Percentiles rank a stretch among this genome's conserved stretches.
Conservation (phyloP, 2,329 filamentous ascomycete species). For the Camptophora hylomeconis region DNA sequence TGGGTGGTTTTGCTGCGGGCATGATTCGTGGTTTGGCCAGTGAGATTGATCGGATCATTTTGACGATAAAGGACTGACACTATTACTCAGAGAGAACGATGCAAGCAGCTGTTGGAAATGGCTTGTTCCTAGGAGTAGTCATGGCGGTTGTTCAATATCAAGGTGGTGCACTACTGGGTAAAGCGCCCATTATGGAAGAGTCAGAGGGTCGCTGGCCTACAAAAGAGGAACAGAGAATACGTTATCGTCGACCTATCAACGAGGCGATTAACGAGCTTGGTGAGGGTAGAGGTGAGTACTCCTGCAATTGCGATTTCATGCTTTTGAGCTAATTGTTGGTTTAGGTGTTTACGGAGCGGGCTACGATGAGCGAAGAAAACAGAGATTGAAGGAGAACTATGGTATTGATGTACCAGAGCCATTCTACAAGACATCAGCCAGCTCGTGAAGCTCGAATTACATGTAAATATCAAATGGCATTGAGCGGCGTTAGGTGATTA, state of each 20-base stretch:
- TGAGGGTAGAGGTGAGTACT: slow-evolving; percentile 65
- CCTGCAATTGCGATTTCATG: background rate
- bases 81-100: slow-evolving; percentile 45
- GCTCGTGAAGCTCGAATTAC: background rate
- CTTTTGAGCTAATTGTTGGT: slow-evolving; percentile 9
- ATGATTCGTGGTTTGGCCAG: slow-evolving; percentile 58
- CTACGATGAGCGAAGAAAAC: slow-evolving; percentile 70
- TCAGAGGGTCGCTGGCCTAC: slow-evolving; percentile 58
- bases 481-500: slow-evolving; percentile 1
- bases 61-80: background rate
- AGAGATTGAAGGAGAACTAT: slow-evolving; percentile 75
- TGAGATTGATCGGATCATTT: slow-evolving; percentile 28
- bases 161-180: slow-evolving; percentile 47
- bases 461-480: background rate
- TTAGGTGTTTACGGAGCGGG: slow-evolving; percentile 70
- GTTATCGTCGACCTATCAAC: slow-evolving; percentile 59
- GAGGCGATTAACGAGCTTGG: slow-evolving; percentile 72
- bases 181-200: slow-evolving; percentile 30
- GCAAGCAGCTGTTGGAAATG: slow-evolving; percentile 57
- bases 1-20: slow-evolving; percentile 67
- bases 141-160: slow-evolving; percentile 57
- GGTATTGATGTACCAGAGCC: slow-evolving; percentile 69
- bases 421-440: slow-evolving; percentile 14
- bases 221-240: slow-evolving; percentile 61
- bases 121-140: slow-evolving; percentile 42